These are phyloP conservation scores for Aspergillus sp. DNA, from an alignment of 2,329 filamentous ascomycete species.

Conservation along the genomic window DNA sequence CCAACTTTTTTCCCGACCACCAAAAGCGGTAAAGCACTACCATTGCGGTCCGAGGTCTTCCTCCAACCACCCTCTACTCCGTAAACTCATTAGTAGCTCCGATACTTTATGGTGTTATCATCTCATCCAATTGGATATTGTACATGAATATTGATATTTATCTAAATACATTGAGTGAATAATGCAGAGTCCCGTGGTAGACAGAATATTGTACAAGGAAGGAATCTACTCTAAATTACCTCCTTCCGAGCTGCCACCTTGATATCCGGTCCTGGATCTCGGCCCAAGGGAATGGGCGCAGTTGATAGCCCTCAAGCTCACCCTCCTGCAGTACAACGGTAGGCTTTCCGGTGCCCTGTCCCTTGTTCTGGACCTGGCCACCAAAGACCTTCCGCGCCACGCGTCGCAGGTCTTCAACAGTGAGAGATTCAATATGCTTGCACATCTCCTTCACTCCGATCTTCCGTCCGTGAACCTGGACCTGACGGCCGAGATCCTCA, in stretches of 20 bases:
- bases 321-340: slow-evolving; percentile 96
- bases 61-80: neutral
- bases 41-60: neutral
- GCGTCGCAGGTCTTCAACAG: slow-evolving; percentile 76
- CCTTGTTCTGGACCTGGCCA: slow-evolving; percentile 74
- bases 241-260: slow-evolving; percentile 77
- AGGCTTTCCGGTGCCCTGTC: slow-evolving; percentile 80
- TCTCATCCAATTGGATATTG: slow-evolving; percentile 6
- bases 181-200: slow-evolving; percentile 15
- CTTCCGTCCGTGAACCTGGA: slow-evolving; percentile 95
- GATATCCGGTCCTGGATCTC: slow-evolving; percentile 87
- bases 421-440: slow-evolving; percentile 78
- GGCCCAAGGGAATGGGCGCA: slow-evolving; percentile 76
- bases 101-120: neutral
- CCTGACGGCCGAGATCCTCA: slow-evolving; percentile 90
- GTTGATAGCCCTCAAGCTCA: slow-evolving; percentile 70
- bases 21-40: slow-evolving; percentile 15
- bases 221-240: slow-evolving; percentile 43
- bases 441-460: slow-evolving; percentile 95
- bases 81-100: neutral
- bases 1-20: slow-evolving; percentile 46
- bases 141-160: slow-evolving; percentile 20
- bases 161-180: slow-evolving; percentile 29
- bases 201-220: neutral
- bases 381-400: slow-evolving; percentile 80